Evolutionary conservation across 164 flowering plant species (phyloP), one percentile per base, ranked within the genome.

Genomic region (Macadamia tetraphylla): DNA sequence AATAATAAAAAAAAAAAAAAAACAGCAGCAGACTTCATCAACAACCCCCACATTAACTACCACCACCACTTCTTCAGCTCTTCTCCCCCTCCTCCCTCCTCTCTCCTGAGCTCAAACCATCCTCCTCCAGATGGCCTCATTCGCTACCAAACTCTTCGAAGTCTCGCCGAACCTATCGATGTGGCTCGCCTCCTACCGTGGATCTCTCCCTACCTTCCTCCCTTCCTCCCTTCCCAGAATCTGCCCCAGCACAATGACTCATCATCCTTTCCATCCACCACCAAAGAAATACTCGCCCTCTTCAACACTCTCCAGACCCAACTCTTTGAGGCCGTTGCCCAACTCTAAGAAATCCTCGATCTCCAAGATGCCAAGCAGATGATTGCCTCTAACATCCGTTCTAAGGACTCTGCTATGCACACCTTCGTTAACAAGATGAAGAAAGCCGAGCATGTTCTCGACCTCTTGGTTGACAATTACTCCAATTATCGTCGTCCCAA

Each of bases 81-180:
- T 92, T 64, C 92, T 94, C 35, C 75, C 96, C 63, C 97, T 90
- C 56, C 91, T 88, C 61, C 97, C 99, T 0, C 99, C 99, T 31
- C 88, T 88, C 64, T 77, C 91, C n/a, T 70, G 98, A 60, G 98
- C 98, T 40, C 97, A 90, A 72, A 71, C 87, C 48, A 84, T 92
- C 61, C 97, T 94, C 67, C 79, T 76, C 59, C 97, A 90, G 56
- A 87, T 94, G 91, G 87, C 97, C n/a, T 81, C 95, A 58, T 84
- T 94, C 52, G 80, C 89, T 11, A 73, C 88, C 58, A 83, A 75
- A 53, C 92, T 91, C 73, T 94, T 90, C 67, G 91, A 92, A 43
- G 89, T 89, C 72, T 92, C 98, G 13, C 88, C 97, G 6, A 85
- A 86, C 32, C 86, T 87, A 18, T 56, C 94, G 29, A 72, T 67